Evolutionary conservation across 371 early-diverging fungal genomes (phyloP).

Genomic region (Batkoa obscura): DNA sequence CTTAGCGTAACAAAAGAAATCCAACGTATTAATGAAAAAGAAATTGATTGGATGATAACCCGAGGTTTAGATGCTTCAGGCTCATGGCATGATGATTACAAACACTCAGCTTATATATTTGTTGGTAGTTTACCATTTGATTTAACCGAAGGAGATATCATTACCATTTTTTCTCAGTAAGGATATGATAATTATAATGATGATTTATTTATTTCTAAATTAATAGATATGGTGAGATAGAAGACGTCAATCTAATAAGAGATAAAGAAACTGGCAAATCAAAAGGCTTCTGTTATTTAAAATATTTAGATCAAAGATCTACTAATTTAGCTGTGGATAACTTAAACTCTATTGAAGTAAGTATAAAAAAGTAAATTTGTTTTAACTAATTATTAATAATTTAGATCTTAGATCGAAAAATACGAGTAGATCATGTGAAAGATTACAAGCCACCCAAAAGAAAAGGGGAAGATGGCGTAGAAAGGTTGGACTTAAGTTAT

Average conservation of each 20-base stretch:
- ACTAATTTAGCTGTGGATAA: constrained; percentile 90
- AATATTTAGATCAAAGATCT: constrained; percentile 80
- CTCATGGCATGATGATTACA: constrained; percentile 84
- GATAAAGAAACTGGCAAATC: constrained; percentile 73
- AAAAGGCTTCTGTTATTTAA: constrained; percentile 80
- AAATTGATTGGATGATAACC: constrained; percentile 13
- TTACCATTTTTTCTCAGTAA: constrained; percentile 83
- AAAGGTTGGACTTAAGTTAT: too few relatives aligned
- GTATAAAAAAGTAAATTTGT: constrained; percentile 8
- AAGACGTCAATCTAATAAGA: constrained; percentile 68
- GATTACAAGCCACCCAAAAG: constrained; percentile 37
- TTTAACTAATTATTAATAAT: constrained; percentile 12
- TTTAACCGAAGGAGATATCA: constrained; percentile 82
- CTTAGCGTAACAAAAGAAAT: constrained; percentile 52
- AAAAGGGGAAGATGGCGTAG: constrained; percentile 10
- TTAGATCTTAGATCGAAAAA: constrained; percentile 38
- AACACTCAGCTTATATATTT: constrained; percentile 75
- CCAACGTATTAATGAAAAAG: constrained; percentile 43
- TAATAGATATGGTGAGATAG: constrained; percentile 66
- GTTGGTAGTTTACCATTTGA: constrained; percentile 67
- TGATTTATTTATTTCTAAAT: not conserved
- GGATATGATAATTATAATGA: constrained; percentile 1
- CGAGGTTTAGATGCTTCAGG: constrained; percentile 19
- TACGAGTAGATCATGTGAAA: constrained; percentile 53
- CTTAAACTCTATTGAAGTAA: constrained; percentile 62